Conservation (phyloP, 2,329 filamentous ascomycete genomes). For the Aspergillus tanneri region DNA sequence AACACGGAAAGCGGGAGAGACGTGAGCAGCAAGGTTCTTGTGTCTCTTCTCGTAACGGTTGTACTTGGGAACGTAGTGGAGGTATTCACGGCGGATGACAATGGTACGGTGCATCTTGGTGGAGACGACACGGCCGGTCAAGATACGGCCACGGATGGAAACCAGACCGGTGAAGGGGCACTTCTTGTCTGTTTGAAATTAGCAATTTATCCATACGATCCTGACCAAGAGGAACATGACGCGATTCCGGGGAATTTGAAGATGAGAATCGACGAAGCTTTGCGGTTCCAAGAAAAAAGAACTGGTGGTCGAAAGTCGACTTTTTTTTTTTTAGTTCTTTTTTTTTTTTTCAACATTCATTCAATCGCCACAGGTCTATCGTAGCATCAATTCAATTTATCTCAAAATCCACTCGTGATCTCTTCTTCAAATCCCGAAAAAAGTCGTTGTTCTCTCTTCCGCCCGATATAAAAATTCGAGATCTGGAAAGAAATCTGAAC, state of each 20-base stretch:
- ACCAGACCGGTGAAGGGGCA: slow-evolving; percentile 99
- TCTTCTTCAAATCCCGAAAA: slow-evolving; percentile 18
- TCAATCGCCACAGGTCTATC: slow-evolving; percentile 2
- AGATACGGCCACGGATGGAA: slow-evolving; percentile 99
- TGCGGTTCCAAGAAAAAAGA: neutral
- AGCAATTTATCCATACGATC: slow-evolving; percentile 21
- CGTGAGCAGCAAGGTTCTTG: slow-evolving; percentile 99
- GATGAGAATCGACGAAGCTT: slow-evolving; percentile 14
- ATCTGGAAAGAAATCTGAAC: slow-evolving; percentile 22
- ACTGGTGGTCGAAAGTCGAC: neutral
- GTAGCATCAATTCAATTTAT: neutral
- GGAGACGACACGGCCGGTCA: slow-evolving; percentile 97
- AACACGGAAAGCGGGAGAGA: slow-evolving; percentile 99
- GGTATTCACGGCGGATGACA: slow-evolving; percentile 99
- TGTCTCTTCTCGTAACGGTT: slow-evolving; percentile 99
- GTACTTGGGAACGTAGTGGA: slow-evolving; percentile 99
- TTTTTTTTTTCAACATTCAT: neutral
- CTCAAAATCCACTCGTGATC: slow-evolving; percentile 3
- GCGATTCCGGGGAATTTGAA: slow-evolving; percentile 11
- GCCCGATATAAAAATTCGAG: slow-evolving; percentile 20
- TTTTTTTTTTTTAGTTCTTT: slow-evolving; percentile 1
- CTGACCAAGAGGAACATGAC: slow-evolving; percentile 5
- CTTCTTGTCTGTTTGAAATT: slow-evolving; percentile 82
- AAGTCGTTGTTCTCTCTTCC: slow-evolving; percentile 6
- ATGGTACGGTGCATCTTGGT: slow-evolving; percentile 99